Conservation (phyloP, 805 yeast genomes). For the Candida piceae region DNA sequence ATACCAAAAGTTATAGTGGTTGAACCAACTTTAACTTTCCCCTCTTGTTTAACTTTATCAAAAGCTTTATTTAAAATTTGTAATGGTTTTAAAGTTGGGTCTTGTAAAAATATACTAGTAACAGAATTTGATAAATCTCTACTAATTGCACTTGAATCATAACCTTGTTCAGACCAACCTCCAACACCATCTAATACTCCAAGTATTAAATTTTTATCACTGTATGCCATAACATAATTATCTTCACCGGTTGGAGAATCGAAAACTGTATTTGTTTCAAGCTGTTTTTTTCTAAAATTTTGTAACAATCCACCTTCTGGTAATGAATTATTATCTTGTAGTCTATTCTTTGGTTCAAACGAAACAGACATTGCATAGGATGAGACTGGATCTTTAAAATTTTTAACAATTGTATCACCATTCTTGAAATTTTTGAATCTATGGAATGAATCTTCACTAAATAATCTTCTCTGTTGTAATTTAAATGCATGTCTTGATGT, state of each 20-base stretch:
- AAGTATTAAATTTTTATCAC: constrained; percentile 44
- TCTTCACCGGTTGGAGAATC: constrained; percentile 75
- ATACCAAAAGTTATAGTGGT: constrained; percentile 89
- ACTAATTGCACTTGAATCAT: constrained; percentile 82
- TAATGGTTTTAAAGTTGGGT: constrained; percentile 34
- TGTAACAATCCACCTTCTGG: constrained; percentile 24
- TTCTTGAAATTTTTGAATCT: constrained; percentile 23
- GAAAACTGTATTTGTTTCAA: constrained; percentile 18
- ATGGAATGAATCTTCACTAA: constrained; percentile 21
- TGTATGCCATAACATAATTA: constrained; percentile 52
- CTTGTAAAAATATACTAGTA: constrained; percentile 30
- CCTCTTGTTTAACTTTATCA: constrained; percentile 42
- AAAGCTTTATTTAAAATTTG: constrained; percentile 54
- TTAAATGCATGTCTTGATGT: background rate
- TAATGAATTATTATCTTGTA: constrained; percentile 34
- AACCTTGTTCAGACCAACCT: constrained; percentile 92
- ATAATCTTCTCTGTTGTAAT: constrained; percentile 8
- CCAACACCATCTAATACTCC: constrained; percentile 98
- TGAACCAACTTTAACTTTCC: constrained; percentile 80
- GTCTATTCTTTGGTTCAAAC: constrained; percentile 67
- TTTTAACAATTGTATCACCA: constrained; percentile 25
- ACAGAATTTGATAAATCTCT: constrained; percentile 67
- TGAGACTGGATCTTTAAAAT: constrained; percentile 23
- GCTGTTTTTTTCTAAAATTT: constrained; percentile 20
- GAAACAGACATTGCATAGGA: constrained; percentile 61